Evolutionary conservation across 768 basidiomycete genomes (phyloP).

Genomic region (Russula sp.): DNA sequence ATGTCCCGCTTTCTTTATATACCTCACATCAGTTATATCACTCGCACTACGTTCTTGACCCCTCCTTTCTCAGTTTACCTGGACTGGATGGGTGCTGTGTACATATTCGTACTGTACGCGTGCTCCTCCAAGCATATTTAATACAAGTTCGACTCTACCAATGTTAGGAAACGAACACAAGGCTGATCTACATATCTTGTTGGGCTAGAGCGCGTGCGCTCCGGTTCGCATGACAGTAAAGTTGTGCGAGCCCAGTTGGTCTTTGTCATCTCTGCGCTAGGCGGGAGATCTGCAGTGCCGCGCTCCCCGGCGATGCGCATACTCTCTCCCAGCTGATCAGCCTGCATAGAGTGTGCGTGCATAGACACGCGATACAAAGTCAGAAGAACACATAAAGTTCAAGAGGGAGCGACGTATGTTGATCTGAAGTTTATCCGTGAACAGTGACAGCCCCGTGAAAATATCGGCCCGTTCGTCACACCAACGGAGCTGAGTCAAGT

Average conservation of each 20-base stretch:
- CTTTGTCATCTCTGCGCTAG: slow-evolving; percentile 39
- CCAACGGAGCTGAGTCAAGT: background rate
- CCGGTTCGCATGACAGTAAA: slow-evolving; percentile 50
- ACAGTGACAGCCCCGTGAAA: slow-evolving; percentile 6
- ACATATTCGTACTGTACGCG: background rate
- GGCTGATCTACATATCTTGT: background rate
- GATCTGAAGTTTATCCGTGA: slow-evolving; percentile 5
- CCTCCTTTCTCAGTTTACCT: background rate
- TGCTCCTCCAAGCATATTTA: background rate
- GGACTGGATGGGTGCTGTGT: background rate
- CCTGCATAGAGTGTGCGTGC: slow-evolving; percentile 30
- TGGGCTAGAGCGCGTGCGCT: background rate
- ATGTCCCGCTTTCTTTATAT: background rate
- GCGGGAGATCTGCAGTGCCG: slow-evolving; percentile 45
- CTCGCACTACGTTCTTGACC: background rate
- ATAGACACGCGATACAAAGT: background rate
- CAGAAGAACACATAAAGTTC: background rate
- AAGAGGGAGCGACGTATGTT: background rate
- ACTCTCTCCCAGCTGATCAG: slow-evolving; percentile 46
- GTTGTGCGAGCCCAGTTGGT: slow-evolving; percentile 31
- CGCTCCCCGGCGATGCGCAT: slow-evolving; percentile 48
- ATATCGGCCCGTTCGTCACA: background rate
- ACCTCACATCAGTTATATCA: background rate
- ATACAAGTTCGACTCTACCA: background rate
- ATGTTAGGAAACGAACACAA: background rate